Evolutionary conservation across 345 rosid genomes (phyloP).

Genomic region (Erodium maritimum): DNA sequence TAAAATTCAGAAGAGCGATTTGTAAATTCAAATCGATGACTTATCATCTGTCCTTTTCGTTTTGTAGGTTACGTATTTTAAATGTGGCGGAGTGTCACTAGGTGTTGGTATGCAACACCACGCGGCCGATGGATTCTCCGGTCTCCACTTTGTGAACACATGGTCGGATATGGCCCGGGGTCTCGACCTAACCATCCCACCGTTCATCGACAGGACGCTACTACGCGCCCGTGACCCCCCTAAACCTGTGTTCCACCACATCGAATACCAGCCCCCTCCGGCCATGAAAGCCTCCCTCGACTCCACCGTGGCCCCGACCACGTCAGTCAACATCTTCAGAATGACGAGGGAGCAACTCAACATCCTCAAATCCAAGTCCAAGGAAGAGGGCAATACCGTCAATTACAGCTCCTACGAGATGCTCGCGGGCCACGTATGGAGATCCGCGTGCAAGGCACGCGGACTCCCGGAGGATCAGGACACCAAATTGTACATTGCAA

Average conservation of each 20-base stretch:
- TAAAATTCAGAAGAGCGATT: too few relatives aligned
- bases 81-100: slow-evolving; percentile 91
- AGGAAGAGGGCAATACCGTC: slow-evolving; percentile 55
- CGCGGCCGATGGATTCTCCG: slow-evolving; percentile 88
- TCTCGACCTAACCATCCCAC: slow-evolving; percentile 54
- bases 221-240: slow-evolving; percentile 89
- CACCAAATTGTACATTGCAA: too few relatives aligned
- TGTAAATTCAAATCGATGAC: too few relatives aligned
- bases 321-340: slow-evolving; percentile 56
- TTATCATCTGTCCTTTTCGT: too few relatives aligned
- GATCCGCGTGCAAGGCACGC: too few relatives aligned
- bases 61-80: slow-evolving; percentile 70
- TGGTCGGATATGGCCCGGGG: slow-evolving; percentile 97
- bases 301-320: slow-evolving; percentile 29
- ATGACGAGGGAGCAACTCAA: slow-evolving; percentile 49
- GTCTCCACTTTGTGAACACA: slow-evolving; percentile 79
- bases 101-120: slow-evolving; percentile 98
- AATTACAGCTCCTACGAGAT: slow-evolving; percentile 16
- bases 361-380: slow-evolving; percentile 68
- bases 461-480: too few relatives aligned
- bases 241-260: slow-evolving; percentile 57
- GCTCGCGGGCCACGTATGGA: too few relatives aligned
- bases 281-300: slow-evolving; percentile 32
- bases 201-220: slow-evolving; percentile 72
- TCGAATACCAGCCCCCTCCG: slow-evolving; percentile 86